Percentiles rank a stretch among this genome's conserved stretches.
Conservation (phyloP, 352 stramenopile species). For the Aphanomyces stellatus region DNA sequence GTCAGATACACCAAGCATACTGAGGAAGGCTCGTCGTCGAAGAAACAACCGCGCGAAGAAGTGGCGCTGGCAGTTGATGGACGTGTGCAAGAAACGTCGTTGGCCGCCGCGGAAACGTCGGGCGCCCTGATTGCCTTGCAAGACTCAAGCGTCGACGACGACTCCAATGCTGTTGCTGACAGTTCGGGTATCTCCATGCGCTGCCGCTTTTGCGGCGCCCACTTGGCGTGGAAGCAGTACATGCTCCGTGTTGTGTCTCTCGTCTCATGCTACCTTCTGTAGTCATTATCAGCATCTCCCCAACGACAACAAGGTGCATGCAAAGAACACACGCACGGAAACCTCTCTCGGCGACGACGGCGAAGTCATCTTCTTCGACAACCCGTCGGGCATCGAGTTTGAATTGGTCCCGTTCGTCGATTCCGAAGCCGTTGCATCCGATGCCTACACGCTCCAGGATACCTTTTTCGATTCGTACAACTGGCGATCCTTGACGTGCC, state of each 20-base stretch:
- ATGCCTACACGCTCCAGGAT: constrained; percentile 58
- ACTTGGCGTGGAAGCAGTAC: constrained; percentile 56
- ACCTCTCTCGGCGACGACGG: constrained; percentile 36
- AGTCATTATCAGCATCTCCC: constrained; percentile 67
- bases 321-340: constrained; percentile 42
- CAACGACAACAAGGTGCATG: constrained; percentile 52
- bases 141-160: constrained; percentile 1
- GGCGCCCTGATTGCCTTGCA: neutral
- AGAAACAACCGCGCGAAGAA: neutral
- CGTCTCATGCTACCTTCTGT: constrained; percentile 1
- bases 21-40: neutral
- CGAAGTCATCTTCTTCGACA: constrained; percentile 28
- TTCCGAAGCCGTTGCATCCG: constrained; percentile 42
- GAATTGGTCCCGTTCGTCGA: constrained; percentile 65
- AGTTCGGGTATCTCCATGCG: constrained; percentile 36
- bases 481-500: constrained; percentile 65
- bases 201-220: constrained; percentile 68
- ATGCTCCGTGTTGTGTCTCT: neutral
- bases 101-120: neutral
- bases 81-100: neutral
- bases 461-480: constrained; percentile 80
- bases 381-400: constrained; percentile 41
- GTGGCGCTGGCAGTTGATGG: neutral
- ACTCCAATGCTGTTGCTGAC: neutral
- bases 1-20: too few species aligned